A percentile compares a stretch with the other conserved stretches of the same genome.
These are phyloP conservation scores for Citrus inodora DNA, from an alignment of 345 rosid species.

Conservation along the genomic window DNA sequence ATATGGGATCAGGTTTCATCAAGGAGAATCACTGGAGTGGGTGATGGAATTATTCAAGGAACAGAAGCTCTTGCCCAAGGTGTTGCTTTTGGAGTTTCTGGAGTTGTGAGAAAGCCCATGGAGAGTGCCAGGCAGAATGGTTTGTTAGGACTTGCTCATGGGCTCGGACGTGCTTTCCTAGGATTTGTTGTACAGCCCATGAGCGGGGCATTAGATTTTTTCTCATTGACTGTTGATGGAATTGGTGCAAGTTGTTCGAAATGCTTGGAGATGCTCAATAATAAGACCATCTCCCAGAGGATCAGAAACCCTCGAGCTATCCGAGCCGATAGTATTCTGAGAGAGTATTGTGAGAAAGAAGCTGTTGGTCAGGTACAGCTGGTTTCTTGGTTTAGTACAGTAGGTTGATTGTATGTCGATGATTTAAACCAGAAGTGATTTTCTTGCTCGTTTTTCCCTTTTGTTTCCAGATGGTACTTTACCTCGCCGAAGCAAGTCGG, in stretches of 20 bases:
- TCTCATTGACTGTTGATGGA: constrained; percentile 94
- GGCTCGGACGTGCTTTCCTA: constrained; percentile 81
- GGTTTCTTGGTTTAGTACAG: background rate
- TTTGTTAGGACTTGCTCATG: constrained; percentile 87
- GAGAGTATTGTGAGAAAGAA: constrained; percentile 83
- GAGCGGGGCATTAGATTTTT: constrained; percentile 94
- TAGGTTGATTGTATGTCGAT: background rate
- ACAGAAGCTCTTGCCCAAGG: constrained; percentile 99
- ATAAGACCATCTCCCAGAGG: constrained; percentile 60
- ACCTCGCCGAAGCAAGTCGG: constrained; percentile 88
- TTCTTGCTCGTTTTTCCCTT: constrained; percentile 10
- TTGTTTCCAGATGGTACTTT: constrained; percentile 75
- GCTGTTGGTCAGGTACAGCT: constrained; percentile 83
- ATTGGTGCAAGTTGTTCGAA: constrained; percentile 92
- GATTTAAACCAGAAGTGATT: background rate
- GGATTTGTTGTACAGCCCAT: constrained; percentile 89
- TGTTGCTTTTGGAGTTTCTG: constrained; percentile 96
- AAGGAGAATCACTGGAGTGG: constrained; percentile 93
- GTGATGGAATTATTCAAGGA: constrained; percentile 94
- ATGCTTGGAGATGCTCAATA: constrained; percentile 74
- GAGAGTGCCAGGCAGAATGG: constrained; percentile 95
- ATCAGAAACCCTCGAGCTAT: constrained; percentile 91
- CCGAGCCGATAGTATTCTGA: constrained; percentile 68
- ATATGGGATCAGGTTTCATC: constrained; percentile 69
- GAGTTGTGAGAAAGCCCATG: constrained; percentile 91